Percentiles rank a stretch among this genome's conserved stretches.
phyloP scores from a whole-genome alignment of 805 yeast species.

The Cyberlindnera sargentensis region DNA sequence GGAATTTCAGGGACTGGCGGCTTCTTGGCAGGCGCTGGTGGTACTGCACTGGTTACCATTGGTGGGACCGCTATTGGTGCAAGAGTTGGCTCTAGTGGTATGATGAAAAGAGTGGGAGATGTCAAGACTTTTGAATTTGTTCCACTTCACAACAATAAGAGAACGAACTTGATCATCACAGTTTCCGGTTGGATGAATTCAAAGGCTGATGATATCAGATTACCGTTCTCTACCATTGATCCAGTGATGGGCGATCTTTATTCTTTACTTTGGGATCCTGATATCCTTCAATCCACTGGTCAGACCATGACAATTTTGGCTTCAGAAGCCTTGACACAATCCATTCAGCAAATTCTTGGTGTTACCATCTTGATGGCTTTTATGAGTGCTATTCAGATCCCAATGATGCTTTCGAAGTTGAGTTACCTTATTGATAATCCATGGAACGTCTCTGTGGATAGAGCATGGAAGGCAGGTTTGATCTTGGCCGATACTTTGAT shows the following conservation, averaged over 20 bases:
- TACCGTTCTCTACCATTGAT: slow-evolving; percentile 94
- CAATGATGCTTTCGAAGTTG: slow-evolving; percentile 84
- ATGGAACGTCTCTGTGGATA: slow-evolving; percentile 93
- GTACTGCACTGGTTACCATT: slow-evolving; percentile 88
- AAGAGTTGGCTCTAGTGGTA: slow-evolving; percentile 77
- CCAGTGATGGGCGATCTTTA: slow-evolving; percentile 97
- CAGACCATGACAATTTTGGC: slow-evolving; percentile 93
- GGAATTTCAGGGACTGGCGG: slow-evolving; percentile 94
- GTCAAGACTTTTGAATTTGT: slow-evolving; percentile 91
- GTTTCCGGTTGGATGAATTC: slow-evolving; percentile 98
- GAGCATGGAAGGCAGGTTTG: slow-evolving; percentile 95
- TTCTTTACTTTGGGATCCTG: slow-evolving; percentile 96
- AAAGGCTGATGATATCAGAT: slow-evolving; percentile 87
- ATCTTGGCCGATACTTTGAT: slow-evolving; percentile 87
- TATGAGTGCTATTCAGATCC: slow-evolving; percentile 89
- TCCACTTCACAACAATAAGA: slow-evolving; percentile 84
- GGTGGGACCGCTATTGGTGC: slow-evolving; percentile 92
- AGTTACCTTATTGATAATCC: slow-evolving; percentile 92
- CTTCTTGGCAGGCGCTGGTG: slow-evolving; percentile 93
- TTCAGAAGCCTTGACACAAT: slow-evolving; percentile 85
- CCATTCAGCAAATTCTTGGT: slow-evolving; percentile 92
- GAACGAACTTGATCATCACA: slow-evolving; percentile 81
- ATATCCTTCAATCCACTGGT: slow-evolving; percentile 91
- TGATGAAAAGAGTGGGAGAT: slow-evolving; percentile 80
- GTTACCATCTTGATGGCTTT: slow-evolving; percentile 82